Percentiles rank a stretch among this genome's conserved stretches.
phyloP scores from a whole-genome alignment of 2,329 filamentous ascomycete species.

The Elsinoe perseae region DNA sequence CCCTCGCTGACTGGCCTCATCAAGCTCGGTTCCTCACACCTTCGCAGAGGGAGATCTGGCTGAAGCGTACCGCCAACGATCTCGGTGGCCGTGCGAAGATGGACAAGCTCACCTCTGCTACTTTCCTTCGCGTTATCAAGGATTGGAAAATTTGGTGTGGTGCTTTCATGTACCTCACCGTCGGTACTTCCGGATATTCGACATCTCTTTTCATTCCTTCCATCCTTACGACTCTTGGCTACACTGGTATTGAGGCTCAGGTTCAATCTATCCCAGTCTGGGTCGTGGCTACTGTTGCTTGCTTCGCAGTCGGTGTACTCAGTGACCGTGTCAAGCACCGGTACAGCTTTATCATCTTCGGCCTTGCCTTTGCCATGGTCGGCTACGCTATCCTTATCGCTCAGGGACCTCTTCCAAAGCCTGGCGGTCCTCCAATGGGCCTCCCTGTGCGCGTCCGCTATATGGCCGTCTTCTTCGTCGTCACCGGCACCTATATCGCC shows the following conservation, averaged over 20 bases:
- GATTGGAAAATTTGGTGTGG: slow-evolving; percentile 44
- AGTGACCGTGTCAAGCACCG: slow-evolving; percentile 47
- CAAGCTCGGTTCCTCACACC: slow-evolving; percentile 40
- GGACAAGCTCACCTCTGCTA: slow-evolving; percentile 46
- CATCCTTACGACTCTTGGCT: slow-evolving; percentile 37
- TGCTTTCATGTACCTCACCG: slow-evolving; percentile 27
- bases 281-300: slow-evolving; percentile 34
- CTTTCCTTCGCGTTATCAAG: slow-evolving; percentile 39
- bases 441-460: slow-evolving; percentile 41
- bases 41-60: slow-evolving; percentile 39
- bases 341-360: slow-evolving; percentile 47
- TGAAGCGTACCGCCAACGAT: slow-evolving; percentile 32
- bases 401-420: slow-evolving; percentile 37
- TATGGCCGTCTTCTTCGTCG: slow-evolving; percentile 49
- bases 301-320: slow-evolving; percentile 37
- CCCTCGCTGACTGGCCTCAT: slow-evolving; percentile 40
- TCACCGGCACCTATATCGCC: slow-evolving; percentile 47
- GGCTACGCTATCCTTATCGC: slow-evolving; percentile 51
- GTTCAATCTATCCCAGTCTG: slow-evolving; percentile 35
- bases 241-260: slow-evolving; percentile 34
- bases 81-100: slow-evolving; percentile 40
- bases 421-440: background rate
- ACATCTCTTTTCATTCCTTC: slow-evolving; percentile 37
- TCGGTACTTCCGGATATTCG: slow-evolving; percentile 42
- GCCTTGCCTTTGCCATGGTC: slow-evolving; percentile 43